Evolutionary conservation across 148 eudicot genomes (phyloP).

Genomic region (Cornus controversa): DNA sequence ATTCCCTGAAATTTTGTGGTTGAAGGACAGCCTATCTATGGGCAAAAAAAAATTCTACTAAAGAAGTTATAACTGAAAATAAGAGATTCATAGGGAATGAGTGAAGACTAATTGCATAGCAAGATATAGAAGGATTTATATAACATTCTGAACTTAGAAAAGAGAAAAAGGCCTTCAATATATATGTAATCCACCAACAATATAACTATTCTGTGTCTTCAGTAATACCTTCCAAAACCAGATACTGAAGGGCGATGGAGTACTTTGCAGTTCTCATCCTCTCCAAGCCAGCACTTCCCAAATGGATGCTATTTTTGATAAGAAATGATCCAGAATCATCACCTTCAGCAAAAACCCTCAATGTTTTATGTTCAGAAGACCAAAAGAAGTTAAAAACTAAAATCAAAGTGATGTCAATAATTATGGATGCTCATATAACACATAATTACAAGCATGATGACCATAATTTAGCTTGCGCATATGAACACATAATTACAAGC

Average conservation of each 20-base stretch:
- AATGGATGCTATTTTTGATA: constrained; percentile 28
- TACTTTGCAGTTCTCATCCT: constrained; percentile 55
- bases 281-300: constrained; percentile 16
- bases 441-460: no score
- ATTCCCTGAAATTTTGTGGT: no score
- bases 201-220: constrained; percentile 22
- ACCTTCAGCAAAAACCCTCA: constrained; percentile 32
- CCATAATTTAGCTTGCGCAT: no score
- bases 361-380: background rate
- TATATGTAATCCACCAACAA: background rate
- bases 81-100: no score
- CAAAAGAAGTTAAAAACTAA: background rate
- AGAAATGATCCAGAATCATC: constrained; percentile 56
- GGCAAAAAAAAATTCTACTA: no score
- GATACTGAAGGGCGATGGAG: constrained; percentile 77
- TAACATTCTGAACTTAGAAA: no score
- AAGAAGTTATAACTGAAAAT: no score
- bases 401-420: no score
- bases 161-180: background rate
- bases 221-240: constrained; percentile 56
- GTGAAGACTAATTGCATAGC: no score
- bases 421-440: no score
- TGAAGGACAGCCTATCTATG: no score
- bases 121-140: no score
- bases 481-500: background rate